phyloP scores from a whole-genome alignment of 441 rosid genomes.

The Jatropha podagrica region DNA sequence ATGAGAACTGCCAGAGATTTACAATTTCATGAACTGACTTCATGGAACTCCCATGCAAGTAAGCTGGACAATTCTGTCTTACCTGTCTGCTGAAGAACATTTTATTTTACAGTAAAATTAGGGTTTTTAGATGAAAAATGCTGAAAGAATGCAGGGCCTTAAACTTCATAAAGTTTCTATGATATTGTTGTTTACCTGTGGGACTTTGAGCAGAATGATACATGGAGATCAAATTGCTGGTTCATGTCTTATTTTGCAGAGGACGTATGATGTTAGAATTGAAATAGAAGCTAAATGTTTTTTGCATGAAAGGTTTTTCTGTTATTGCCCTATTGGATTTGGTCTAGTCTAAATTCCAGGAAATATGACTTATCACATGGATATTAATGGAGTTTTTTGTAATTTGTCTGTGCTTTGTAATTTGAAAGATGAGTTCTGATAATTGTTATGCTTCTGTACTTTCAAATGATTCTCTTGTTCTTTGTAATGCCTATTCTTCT shows the following conservation, averaged over 20 bases:
- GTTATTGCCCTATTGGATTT: not conserved
- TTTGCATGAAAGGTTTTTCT: slow-evolving; percentile 1
- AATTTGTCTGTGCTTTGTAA: not conserved
- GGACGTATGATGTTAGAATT: slow-evolving; percentile 3
- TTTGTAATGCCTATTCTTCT: not conserved
- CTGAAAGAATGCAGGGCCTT: not conserved
- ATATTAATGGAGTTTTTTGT: not conserved
- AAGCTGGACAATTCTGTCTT: slow-evolving; percentile 2
- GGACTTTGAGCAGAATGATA: not conserved
- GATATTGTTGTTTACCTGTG: not conserved
- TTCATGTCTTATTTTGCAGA: not conserved
- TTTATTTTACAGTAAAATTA: not conserved
- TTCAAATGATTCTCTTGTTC: not conserved
- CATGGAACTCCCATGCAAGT: slow-evolving; percentile 3
- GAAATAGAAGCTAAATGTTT: not conserved
- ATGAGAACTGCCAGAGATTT: slow-evolving; percentile 9
- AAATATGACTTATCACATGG: not conserved
- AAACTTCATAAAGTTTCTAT: not conserved
- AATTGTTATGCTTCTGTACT: not conserved
- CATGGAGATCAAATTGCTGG: slow-evolving; percentile 1
- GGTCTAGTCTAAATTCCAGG: not conserved
- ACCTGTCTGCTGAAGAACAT: not conserved
- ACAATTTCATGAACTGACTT: not conserved
- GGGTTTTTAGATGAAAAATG: slow-evolving; percentile 3
- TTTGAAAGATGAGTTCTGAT: not conserved